These are phyloP conservation scores for Vachellia pachyceras DNA, from an alignment of 306 rosid genomes.

Conservation along the genomic window DNA sequence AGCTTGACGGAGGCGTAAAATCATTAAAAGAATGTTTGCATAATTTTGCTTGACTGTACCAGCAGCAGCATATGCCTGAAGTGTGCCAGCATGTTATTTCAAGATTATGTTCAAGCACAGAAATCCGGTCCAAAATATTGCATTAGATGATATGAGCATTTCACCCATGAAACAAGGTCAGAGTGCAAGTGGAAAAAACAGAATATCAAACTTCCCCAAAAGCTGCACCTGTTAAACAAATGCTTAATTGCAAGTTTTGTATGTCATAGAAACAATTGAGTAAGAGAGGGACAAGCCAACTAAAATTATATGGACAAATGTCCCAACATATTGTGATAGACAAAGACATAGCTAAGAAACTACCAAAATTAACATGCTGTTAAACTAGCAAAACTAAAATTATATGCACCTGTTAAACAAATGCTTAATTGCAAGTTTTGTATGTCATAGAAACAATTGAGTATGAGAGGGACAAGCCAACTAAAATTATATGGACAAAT, in stretches of 20 bases:
- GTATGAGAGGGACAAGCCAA: background rate
- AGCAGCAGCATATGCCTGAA: conserved; percentile 99
- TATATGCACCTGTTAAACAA: background rate
- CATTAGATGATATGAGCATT: background rate
- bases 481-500: background rate
- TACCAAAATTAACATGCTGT: too few species aligned
- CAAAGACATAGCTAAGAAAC: background rate
- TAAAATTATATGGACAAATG: background rate
- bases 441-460: background rate
- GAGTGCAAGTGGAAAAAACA: conserved; percentile 5
- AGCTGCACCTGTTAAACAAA: background rate
- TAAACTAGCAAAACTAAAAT: too few species aligned
- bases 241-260: background rate
- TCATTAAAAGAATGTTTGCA: conserved; percentile 97
- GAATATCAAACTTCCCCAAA: background rate
- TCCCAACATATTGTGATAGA: background rate
- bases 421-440: background rate
- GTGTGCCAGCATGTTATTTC: conserved; percentile 32
- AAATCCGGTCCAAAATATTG: background rate
- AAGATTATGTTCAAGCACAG: conserved; percentile 30
- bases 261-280: background rate
- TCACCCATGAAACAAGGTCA: conserved; percentile 1
- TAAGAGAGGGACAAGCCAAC: background rate
- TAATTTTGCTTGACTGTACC: conserved; percentile 97
- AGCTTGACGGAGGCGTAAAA: conserved; percentile 97